Base-by-base conservation (phyloP, 176 grass and related monocot species). In the Puccinellia tenuiflora region DNA sequence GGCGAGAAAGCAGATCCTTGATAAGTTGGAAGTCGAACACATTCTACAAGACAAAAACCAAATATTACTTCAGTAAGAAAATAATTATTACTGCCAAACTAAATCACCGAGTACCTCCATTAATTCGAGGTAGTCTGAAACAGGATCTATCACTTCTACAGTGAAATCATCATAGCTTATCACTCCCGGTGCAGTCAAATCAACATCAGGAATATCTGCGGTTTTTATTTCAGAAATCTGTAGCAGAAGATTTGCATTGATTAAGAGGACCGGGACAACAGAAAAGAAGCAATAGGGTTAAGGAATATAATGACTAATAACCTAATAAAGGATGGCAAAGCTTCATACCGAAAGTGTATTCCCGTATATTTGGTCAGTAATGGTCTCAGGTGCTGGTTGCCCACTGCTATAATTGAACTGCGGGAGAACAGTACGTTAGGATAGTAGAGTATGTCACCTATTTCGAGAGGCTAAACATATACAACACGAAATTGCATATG, bases 1-100 rank as follows among this genome's bases (percentile, higher is more conserved):
- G 84, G 34, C 88, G 87, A 75, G 94, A 92, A 85, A 97, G 83
- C 43, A 97, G 82, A 76, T 83, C 70, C 75, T 89, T 94, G 78
- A 97, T 90, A 85, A 97, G 94, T 74, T 97, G 77, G 89, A 97
- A 97, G 89, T 97, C 90, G 83, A 94, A 97, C 59, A 97, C 94
- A 82, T 77, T 78, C 94, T 94, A 83, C 68, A 86, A 75, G 55
- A 79, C 2, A 31, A 50, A 86, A 76, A 53, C 2, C 3, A 76
- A 79, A 40, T 52, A 79, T 68, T 79, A 87, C 22, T 57, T 67
- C 13, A 40, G 47, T 45, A 65, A 56, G 15, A 67, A 79, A 79
- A 56, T 42, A 66, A 13, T 28, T 46, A 80, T 29, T 52, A n/a
- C 18, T 25, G 10, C 17, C 0, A 4, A 55, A 84, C 7, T 45